phyloP scores from a whole-genome alignment of 2,329 filamentous ascomycete genomes.

The Curvularia sp. region DNA sequence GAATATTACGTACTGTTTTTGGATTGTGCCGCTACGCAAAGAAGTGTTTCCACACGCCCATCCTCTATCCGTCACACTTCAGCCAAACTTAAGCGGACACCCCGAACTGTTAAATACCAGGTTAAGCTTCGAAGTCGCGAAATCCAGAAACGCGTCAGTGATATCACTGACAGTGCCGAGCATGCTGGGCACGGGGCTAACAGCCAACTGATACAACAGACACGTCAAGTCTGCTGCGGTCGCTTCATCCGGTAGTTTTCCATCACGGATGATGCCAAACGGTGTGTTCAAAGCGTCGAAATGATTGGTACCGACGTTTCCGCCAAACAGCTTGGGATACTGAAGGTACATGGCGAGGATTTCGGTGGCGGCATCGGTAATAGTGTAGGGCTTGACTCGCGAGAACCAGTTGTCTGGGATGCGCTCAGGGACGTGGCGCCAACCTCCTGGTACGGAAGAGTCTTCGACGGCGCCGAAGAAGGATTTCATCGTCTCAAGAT shows the following conservation, averaged over 20 bases:
- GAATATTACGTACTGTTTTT: not conserved
- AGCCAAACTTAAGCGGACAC: constrained; percentile 50
- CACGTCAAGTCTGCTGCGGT: constrained; percentile 45
- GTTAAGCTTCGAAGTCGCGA: constrained; percentile 30
- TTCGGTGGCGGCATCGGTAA: constrained; percentile 48
- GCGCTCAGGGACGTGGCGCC: constrained; percentile 47
- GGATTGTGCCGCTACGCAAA: not conserved
- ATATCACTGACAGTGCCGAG: constrained; percentile 24
- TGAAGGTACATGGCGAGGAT: constrained; percentile 54
- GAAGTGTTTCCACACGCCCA: not conserved
- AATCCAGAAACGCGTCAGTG: constrained; percentile 24
- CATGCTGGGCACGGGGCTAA: constrained; percentile 47
- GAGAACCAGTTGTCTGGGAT: constrained; percentile 55
- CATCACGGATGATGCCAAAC: constrained; percentile 52
- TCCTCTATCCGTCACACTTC: not conserved
- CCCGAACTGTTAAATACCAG: constrained; percentile 37
- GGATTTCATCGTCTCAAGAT: constrained; percentile 29
- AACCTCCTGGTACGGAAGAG: constrained; percentile 45
- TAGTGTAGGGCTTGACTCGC: constrained; percentile 44
- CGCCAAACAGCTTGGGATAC: constrained; percentile 56
- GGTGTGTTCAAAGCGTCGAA: constrained; percentile 49
- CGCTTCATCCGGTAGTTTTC: constrained; percentile 43
- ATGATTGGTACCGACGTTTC: constrained; percentile 50
- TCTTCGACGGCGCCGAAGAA: constrained; percentile 54
- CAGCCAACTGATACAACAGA: constrained; percentile 55